Evolutionary conservation across 352 stramenopile genomes (phyloP), one percentile per base, ranked within the genome.

Genomic region (Phytophthora capsici): DNA sequence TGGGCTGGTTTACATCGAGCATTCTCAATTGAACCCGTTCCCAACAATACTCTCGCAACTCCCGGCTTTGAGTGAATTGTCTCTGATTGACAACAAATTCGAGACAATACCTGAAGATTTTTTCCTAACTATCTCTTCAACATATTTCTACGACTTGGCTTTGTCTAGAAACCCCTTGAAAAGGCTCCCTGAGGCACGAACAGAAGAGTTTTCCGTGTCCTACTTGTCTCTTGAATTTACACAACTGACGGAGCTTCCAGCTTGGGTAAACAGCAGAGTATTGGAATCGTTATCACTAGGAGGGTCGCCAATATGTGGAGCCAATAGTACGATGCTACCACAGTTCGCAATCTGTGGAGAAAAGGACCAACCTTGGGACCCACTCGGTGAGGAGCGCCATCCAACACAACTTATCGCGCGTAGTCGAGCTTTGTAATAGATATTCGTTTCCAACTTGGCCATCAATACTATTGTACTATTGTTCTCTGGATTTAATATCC

Each of bases 181-280:
- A 37, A 25, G 37, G 14, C 32, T 86, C 2, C 76, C 77, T 0
- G 7, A 58, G 1, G 34, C 44, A 6, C 45, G 74, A 4, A 56
- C 48, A 1, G 55, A 62, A 23, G 32, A 45, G 0, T 52, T 60
- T n/a, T 60, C 50, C 2, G 45, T 88, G 4, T 63, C 62, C 6
- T 71, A 71, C 22, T 45, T 86, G 36, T 58, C 63, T 8, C 56
- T 84, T 16, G 71, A 75, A 14, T 52, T 57, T 44, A 81, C 78
- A 23, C 6, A 9, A 63, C 4, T 41, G 6, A 19, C 14, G n/a
- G n/a, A 41, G n/a, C 36, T 41, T 41, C 36, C 36, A 12, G 7
- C n/a, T 6, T 41, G 36, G 36, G 36, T 41, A 32, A 43, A 60
- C 22, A 22, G 44, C 9, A 40, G 50, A 26, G 55, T 59, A 22